Conservation (phyloP, 176 grass and related monocot species). For the Bolboschoenus planiculmis region DNA sequence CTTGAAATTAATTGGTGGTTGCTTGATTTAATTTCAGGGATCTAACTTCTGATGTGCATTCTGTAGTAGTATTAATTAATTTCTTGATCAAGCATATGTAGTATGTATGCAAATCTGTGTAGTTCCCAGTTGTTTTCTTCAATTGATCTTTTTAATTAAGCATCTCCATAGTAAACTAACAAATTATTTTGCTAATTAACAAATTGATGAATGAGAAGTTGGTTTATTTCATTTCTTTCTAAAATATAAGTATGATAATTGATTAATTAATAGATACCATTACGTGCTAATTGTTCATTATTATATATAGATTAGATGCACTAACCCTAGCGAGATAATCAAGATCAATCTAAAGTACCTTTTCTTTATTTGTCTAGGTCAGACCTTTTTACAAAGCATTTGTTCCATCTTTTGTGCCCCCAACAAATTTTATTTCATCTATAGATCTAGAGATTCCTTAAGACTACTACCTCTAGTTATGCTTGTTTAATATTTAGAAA, state of each 20-base stretch:
- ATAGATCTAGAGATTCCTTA: background rate
- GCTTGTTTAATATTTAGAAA: background rate
- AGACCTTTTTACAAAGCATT: constrained; percentile 10
- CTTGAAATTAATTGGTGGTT: background rate
- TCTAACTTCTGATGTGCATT: background rate
- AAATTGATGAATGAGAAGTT: background rate
- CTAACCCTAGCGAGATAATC: background rate
- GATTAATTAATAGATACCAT: background rate
- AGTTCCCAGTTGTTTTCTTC: background rate
- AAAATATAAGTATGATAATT: background rate
- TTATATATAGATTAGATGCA: too few species aligned
- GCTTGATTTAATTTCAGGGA: background rate
- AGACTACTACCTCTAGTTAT: background rate
- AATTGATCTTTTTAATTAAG: background rate
- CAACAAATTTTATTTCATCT: background rate
- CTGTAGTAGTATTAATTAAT: background rate
- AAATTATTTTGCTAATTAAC: background rate
- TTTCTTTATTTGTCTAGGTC: background rate
- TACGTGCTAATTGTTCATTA: background rate
- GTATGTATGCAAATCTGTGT: background rate
- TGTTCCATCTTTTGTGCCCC: constrained; percentile 4
- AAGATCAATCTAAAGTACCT: background rate
- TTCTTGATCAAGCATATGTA: background rate
- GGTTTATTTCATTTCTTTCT: background rate
- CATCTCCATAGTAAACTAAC: background rate